These are phyloP conservation scores for Leptographium radiaticola DNA, from an alignment of 2,329 filamentous ascomycete species.

Conservation along the genomic window DNA sequence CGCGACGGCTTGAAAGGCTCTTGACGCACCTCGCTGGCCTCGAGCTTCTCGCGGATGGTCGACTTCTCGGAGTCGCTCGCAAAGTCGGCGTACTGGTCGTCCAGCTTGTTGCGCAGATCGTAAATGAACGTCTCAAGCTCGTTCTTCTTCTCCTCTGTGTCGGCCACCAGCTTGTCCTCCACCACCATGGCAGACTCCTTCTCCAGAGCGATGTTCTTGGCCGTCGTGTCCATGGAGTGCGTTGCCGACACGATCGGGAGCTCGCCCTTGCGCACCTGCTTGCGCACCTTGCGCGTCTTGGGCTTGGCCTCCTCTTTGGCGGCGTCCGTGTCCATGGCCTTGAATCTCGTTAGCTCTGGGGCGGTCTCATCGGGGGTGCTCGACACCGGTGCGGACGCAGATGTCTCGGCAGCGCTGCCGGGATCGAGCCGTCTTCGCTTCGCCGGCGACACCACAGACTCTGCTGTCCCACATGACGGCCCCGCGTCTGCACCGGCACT, in stretches of 20 bases:
- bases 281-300: slow-evolving; percentile 96
- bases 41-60: slow-evolving; percentile 72
- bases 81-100: slow-evolving; percentile 64
- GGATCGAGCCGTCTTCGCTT: neutral
- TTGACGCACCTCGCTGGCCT: slow-evolving; percentile 66
- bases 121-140: slow-evolving; percentile 97
- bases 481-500: neutral
- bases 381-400: neutral
- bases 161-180: slow-evolving; percentile 96
- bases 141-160: slow-evolving; percentile 99
- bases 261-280: slow-evolving; percentile 96
- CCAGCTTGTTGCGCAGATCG: slow-evolving; percentile 88
- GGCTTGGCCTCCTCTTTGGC: slow-evolving; percentile 46
- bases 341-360: slow-evolving; percentile 6
- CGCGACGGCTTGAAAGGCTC: neutral
- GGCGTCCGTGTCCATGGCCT: slow-evolving; percentile 79
- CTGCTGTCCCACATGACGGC: neutral
- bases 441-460: neutral
- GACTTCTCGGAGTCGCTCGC: slow-evolving; percentile 20
- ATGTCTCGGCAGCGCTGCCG: too few species aligned
- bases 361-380: neutral
- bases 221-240: slow-evolving; percentile 56
- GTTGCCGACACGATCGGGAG: slow-evolving; percentile 77
- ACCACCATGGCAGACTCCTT: slow-evolving; percentile 85
- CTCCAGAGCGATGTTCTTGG: slow-evolving; percentile 60